phyloP scores from a whole-genome alignment of 768 basidiomycete species.

The Tulasnella sp. region DNA sequence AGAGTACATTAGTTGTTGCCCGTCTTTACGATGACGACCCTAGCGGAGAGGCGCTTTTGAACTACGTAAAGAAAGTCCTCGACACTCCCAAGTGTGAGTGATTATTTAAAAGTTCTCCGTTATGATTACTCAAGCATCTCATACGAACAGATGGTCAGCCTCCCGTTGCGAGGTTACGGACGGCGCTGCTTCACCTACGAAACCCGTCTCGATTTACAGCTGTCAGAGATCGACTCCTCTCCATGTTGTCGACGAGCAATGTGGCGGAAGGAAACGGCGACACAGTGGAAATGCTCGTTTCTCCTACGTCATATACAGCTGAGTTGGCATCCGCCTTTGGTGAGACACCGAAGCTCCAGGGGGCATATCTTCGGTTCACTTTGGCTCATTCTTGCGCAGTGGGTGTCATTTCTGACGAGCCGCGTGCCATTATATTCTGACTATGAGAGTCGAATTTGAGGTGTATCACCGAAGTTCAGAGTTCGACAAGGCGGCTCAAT shows the following conservation, averaged over 20 bases:
- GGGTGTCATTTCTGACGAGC: background rate
- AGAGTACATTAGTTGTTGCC: slow-evolving; percentile 36
- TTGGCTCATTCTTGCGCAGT: background rate
- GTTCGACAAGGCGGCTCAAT: background rate
- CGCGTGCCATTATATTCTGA: background rate
- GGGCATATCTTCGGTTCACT: background rate
- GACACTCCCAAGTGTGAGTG: background rate
- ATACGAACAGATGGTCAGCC: background rate
- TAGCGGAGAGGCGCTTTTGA: slow-evolving; percentile 32
- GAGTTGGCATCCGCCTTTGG: background rate
- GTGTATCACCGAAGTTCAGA: background rate
- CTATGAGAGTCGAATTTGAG: background rate
- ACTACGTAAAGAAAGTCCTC: slow-evolving; percentile 30
- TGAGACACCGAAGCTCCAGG: background rate
- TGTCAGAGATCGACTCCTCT: background rate
- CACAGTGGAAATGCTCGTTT: background rate
- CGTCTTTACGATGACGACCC: slow-evolving; percentile 27
- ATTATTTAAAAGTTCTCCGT: no score
- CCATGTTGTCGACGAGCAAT: background rate
- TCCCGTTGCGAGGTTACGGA: background rate
- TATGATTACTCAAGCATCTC: background rate
- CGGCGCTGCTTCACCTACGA: background rate
- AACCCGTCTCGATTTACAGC: background rate
- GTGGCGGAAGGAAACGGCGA: background rate
- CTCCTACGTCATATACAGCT: background rate